These are phyloP conservation scores for Earliella scabrosa DNA, from an alignment of 1,284 basidiomycete genomes.

Conservation along the genomic window DNA sequence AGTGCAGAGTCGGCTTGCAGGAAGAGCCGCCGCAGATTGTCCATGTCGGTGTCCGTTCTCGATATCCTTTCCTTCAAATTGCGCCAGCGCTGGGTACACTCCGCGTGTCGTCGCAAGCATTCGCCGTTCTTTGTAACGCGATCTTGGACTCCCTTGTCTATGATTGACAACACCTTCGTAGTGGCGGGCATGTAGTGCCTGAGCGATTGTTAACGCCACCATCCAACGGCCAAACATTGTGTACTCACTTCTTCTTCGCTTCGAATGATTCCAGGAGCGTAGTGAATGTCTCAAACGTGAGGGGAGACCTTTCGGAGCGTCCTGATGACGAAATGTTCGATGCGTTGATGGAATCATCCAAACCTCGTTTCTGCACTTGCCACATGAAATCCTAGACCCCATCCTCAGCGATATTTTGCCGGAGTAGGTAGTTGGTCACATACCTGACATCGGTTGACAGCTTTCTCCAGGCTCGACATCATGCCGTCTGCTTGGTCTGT, in stretches of 20 bases:
- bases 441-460: constrained; percentile 83
- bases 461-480: constrained; percentile 95
- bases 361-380: constrained; percentile 67
- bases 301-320: constrained; percentile 54
- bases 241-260: constrained; percentile 84
- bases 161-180: constrained; percentile 89
- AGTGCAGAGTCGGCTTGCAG: constrained; percentile 53
- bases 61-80: constrained; percentile 76
- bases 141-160: constrained; percentile 91
- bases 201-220: constrained; percentile 12
- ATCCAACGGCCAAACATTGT: neutral
- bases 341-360: constrained; percentile 50
- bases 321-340: constrained; percentile 50
- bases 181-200: constrained; percentile 93
- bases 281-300: constrained; percentile 65
- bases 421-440: too few species aligned
- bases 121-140: constrained; percentile 95
- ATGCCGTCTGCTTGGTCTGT: constrained; percentile 93
- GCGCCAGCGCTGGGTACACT: constrained; percentile 85
- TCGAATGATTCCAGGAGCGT: constrained; percentile 74
- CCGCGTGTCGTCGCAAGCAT: constrained; percentile 84
- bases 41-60: constrained; percentile 84
- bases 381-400: constrained; percentile 76
- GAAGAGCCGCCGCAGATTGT: constrained; percentile 66
- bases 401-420: too few species aligned